Evolutionary conservation across 257 asterid species (phyloP).

Genomic region (Coffea eugenioides): DNA sequence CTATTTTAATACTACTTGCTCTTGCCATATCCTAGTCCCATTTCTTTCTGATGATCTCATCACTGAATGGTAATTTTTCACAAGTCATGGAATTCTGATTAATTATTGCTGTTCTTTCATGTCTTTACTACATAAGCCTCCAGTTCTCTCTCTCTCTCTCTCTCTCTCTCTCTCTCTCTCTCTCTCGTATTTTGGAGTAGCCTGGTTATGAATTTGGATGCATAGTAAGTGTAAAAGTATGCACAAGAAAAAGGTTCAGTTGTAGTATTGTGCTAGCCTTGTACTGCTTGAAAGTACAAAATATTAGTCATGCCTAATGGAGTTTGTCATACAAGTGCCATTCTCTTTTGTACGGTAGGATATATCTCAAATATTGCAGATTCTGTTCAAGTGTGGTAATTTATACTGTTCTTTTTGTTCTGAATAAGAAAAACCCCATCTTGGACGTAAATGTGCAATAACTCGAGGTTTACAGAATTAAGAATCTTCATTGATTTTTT

Average conservation of each 20-base stretch:
- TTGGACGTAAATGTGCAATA: background rate
- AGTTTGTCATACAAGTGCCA: background rate
- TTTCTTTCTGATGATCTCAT: background rate
- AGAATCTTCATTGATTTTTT: background rate
- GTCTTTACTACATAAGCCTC: background rate
- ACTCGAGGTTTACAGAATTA: background rate
- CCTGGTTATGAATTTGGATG: background rate
- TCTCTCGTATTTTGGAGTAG: background rate
- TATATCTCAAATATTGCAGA: background rate
- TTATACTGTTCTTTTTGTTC: background rate
- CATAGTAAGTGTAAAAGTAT: too few species aligned
- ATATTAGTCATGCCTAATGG: background rate
- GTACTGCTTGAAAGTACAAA: background rate
- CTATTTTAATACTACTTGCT: background rate
- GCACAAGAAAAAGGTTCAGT: background rate
- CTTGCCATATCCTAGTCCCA: background rate
- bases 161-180: background rate
- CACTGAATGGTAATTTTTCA: background rate
- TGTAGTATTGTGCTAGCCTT: background rate
- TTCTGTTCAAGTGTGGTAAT: background rate
- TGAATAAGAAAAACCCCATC: background rate
- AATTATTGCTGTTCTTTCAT: background rate
- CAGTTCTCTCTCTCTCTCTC: background rate
- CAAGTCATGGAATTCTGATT: background rate
- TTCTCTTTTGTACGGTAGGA: background rate